These are phyloP conservation scores for Gillenia trifoliata DNA, from an alignment of 306 rosid species.

Conservation along the genomic window DNA sequence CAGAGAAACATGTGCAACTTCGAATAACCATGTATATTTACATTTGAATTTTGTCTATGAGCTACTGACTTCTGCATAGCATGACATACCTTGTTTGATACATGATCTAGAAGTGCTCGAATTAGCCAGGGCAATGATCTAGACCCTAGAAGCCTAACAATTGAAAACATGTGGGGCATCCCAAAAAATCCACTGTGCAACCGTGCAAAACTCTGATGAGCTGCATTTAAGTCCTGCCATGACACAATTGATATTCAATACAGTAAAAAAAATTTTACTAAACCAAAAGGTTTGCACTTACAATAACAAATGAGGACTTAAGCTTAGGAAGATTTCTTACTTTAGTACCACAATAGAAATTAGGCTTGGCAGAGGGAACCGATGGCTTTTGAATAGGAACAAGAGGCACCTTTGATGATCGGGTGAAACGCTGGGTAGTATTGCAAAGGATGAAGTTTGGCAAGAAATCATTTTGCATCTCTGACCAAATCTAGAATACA, in stretches of 20 bases:
- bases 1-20: slow-evolving; percentile 2
- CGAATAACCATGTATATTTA: background rate
- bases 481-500: slow-evolving; percentile 83
- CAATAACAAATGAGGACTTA: background rate
- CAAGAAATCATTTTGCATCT: slow-evolving; percentile 94
- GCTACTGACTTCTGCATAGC: background rate
- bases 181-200: slow-evolving; percentile 98
- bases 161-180: slow-evolving; percentile 83
- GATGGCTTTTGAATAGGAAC: slow-evolving; percentile 93
- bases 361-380: slow-evolving; percentile 89
- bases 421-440: slow-evolving; percentile 87
- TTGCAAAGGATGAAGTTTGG: slow-evolving; percentile 92
- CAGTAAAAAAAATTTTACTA: background rate
- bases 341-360: slow-evolving; percentile 86
- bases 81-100: slow-evolving; percentile 80
- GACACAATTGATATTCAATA: background rate
- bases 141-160: slow-evolving; percentile 81
- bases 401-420: slow-evolving; percentile 64
- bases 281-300: slow-evolving; percentile 10
- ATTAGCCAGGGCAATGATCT: slow-evolving; percentile 98
- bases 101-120: slow-evolving; percentile 91
- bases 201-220: slow-evolving; percentile 96
- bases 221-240: slow-evolving; percentile 79
- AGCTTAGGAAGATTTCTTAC: slow-evolving; percentile 41
- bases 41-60: background rate